Conservation (phyloP, 495 filamentous ascomycete species). For the Melanomma pulvis-pyrius region DNA sequence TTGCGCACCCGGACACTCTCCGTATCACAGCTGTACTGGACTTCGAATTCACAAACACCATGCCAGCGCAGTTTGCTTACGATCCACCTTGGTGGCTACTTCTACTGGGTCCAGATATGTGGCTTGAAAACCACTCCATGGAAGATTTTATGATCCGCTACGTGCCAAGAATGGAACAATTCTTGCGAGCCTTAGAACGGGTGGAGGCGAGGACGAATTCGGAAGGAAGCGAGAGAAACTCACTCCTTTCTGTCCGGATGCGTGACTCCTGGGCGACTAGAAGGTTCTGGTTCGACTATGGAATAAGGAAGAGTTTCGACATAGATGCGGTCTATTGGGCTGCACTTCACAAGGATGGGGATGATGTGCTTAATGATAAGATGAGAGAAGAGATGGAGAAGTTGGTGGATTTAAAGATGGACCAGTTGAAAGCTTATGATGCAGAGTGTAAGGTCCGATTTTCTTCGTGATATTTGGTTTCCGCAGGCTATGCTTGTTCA, state of each 20-base stretch:
- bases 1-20: constrained; percentile 47
- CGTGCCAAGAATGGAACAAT: constrained; percentile 45
- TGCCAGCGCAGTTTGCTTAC: constrained; percentile 50
- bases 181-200: constrained; percentile 41
- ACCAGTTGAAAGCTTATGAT: constrained; percentile 30
- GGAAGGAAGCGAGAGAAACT: constrained; percentile 23
- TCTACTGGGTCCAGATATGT: constrained; percentile 45
- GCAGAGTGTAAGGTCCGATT: constrained; percentile 23
- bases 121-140: constrained; percentile 44
- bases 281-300: constrained; percentile 29
- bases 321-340: constrained; percentile 50
- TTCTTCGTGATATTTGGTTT: too few species aligned
- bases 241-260: constrained; percentile 50
- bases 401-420: constrained; percentile 22
- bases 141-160: constrained; percentile 47
- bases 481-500: too few species aligned
- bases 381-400: constrained; percentile 44
- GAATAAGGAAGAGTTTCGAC: constrained; percentile 47
- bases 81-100: constrained; percentile 53
- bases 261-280: constrained; percentile 36
- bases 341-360: constrained; percentile 43
- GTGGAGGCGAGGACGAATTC: constrained; percentile 38
- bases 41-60: constrained; percentile 51
- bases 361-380: constrained; percentile 43
- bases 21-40: constrained; percentile 50